These are phyloP conservation scores for Coniochaeta hoffmannii DNA, from an alignment of 2,329 filamentous ascomycete species.

Conservation along the genomic window DNA sequence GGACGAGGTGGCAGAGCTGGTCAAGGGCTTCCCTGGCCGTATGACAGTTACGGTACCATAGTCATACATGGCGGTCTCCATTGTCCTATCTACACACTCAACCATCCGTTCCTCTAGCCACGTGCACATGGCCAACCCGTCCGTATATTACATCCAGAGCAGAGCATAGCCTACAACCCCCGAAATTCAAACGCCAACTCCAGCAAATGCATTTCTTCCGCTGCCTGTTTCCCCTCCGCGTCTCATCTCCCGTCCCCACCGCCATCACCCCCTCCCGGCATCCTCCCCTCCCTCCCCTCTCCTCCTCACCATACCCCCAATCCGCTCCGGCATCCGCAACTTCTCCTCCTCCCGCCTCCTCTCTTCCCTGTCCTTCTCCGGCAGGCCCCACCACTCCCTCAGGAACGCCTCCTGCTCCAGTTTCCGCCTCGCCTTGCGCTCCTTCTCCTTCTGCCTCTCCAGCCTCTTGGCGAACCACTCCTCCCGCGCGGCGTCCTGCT, in stretches of 20 bases:
- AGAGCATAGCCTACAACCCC: not conserved
- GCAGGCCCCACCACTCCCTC: constrained; percentile 61
- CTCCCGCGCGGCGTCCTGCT: constrained; percentile 81
- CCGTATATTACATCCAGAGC: not conserved
- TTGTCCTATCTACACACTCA: not conserved
- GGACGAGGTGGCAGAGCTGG: constrained; percentile 28
- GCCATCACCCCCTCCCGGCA: constrained; percentile 1
- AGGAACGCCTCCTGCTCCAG: constrained; percentile 58
- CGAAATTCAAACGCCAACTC: not conserved
- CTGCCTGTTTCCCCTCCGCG: not conserved
- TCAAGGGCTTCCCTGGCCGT: constrained; percentile 12
- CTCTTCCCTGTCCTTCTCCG: constrained; percentile 45
- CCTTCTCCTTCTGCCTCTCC: constrained; percentile 60
- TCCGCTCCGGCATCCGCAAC: constrained; percentile 40
- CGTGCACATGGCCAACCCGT: not conserved
- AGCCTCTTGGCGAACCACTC: constrained; percentile 84
- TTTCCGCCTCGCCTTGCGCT: constrained; percentile 53
- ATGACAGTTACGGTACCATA: not conserved
- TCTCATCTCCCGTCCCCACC: not conserved
- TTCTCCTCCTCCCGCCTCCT: constrained; percentile 46
- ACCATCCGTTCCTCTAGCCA: not conserved
- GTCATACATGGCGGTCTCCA: not conserved
- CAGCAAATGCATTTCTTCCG: not conserved
- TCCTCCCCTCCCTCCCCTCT: constrained; percentile 7
- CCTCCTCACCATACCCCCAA: constrained; percentile 42